Base-by-base conservation (phyloP, 179 eudicot genomes). In the Nepenthes alata region DNA sequence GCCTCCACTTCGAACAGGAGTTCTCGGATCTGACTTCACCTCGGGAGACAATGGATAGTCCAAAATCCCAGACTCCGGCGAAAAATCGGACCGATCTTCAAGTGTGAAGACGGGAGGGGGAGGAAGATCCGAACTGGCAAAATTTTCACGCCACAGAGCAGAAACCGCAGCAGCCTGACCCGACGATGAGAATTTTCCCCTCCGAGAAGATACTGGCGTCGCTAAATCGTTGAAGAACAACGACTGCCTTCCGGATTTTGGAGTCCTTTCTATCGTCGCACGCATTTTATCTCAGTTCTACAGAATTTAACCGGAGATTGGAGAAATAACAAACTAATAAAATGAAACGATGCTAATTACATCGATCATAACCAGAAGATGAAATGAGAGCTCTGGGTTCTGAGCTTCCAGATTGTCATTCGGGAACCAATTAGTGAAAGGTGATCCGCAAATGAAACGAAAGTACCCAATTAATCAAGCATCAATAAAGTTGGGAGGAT, bases 101-200 rank as follows among this genome's bases (percentile, higher is more conserved):
- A 90, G 87, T 57, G 99, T 90, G 70, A 94, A 90, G 12, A 75
- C 69, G 0, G 99, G 99, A 0, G 97, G 99, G 4, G 97, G 99
- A 0, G 97, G 99, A 47, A 90, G 94, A 78, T 90, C 97, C 2
- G 97, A 78, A 60, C 57, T 80, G 41, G 91, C 65, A 38, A 90
- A 90, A 77, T 87, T 90, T 56, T 94, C 99, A 37, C 85, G 90
- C 99, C 99, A 94, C 2, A 90, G 76, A 35, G 99, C 99, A 0
- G 99, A 90, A 58, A 90, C 97, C 16, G 99, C 96, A 0, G 97
- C 96, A 0, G 97, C 95, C 69, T 94, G 99, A 25, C 97, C 96
- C 0, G 99, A 81, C 10, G 85, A 87, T 3, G 95, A 67, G 79
- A 89, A 89, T 59, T 83, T 89, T 3, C 91, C 90, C 74, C 84